Evolutionary conservation across 352 stramenopile species (phyloP), one percentile per base, ranked within the genome.

Genomic region (Globisporangium carolinianum): DNA sequence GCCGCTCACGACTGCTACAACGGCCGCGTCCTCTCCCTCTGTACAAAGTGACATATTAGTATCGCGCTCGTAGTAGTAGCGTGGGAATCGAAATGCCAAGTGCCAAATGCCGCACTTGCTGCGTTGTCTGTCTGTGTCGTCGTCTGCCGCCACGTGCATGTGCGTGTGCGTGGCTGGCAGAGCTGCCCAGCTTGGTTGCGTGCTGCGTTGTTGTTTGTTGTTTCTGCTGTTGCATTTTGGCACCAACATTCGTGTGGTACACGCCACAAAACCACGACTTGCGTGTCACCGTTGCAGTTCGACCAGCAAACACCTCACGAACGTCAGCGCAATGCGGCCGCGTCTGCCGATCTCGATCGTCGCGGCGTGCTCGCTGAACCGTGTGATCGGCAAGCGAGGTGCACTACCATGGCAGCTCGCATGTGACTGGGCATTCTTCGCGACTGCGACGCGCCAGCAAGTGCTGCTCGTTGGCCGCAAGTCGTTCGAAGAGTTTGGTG

Each of bases 381-480:
- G 76, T 49, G 76, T 77, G 43, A 92, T 90, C 54, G 82, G 82
- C 8, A 64, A 61, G 35, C 54, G 64, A 17, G 82, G 79, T 5
- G 65, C 53, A 17, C 61, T 90, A 46, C 82, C 82, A 18, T 92
- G 82, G 82, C 56, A 59, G 14, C 51, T 92, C 15, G 76, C 82
- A 11, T 67, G 65, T 2, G 82, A 92, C 57, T 92, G 82, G 82
- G 54, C 75, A 10, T 92, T 83, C 64, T 91, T 91, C 65, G 70
- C 64, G 48, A 79, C 75, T 7, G 60, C 65, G 4, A 87, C 77
- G 41, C 65, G 57, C 12, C 55, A 61, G 11, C 77, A 89, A 50
- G 77, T 87, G 66, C 67, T 88, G 50, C 62, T 91, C 38, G 70
- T 90, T 36, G 82, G 82, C 14, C 75, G 79, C 24, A 61, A 63